These are phyloP conservation scores for Penicillium sp. DNA, from an alignment of 2,329 filamentous ascomycete genomes.

Conservation along the genomic window DNA sequence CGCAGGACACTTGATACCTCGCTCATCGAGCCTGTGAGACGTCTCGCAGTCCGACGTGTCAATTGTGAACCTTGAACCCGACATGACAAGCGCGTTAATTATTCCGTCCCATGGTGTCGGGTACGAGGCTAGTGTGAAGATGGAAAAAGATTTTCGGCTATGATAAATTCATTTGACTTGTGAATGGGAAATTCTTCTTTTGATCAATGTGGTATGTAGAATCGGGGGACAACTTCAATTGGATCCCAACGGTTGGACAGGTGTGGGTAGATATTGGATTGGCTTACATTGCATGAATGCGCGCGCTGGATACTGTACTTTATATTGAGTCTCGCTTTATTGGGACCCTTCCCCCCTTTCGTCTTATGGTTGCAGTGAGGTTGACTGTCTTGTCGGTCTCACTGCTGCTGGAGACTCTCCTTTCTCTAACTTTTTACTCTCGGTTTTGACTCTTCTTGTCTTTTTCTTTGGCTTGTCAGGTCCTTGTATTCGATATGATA, in stretches of 20 bases:
- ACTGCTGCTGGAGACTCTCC: constrained; percentile 9
- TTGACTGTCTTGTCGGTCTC: constrained; percentile 3
- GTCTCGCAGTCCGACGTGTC: constrained; percentile 5
- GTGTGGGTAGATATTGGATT: constrained; percentile 29
- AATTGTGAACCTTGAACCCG: not conserved
- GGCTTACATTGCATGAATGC: constrained; percentile 28
- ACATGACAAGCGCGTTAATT: constrained; percentile 7
- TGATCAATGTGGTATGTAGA: constrained; percentile 22
- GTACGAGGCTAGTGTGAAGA: constrained; percentile 8
- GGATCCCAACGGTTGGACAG: constrained; percentile 14
- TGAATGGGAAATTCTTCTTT: constrained; percentile 16
- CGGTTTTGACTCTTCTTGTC: constrained; percentile 17
- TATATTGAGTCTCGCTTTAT: constrained; percentile 23
- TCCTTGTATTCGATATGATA: constrained; percentile 21
- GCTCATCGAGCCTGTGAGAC: not conserved
- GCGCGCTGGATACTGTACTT: constrained; percentile 29
- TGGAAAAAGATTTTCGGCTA: constrained; percentile 18
- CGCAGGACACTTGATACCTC: constrained; percentile 6
- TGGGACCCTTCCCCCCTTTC: constrained; percentile 10
- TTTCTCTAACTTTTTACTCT: constrained; percentile 18
- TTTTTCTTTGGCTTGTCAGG: constrained; percentile 26
- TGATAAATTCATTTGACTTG: constrained; percentile 20
- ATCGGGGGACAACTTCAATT: constrained; percentile 8
- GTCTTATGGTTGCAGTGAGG: not conserved
- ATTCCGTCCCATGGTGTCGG: constrained; percentile 3